phyloP scores from a whole-genome alignment of 805 yeast genomes.

The Kregervanrija fluxuum region DNA sequence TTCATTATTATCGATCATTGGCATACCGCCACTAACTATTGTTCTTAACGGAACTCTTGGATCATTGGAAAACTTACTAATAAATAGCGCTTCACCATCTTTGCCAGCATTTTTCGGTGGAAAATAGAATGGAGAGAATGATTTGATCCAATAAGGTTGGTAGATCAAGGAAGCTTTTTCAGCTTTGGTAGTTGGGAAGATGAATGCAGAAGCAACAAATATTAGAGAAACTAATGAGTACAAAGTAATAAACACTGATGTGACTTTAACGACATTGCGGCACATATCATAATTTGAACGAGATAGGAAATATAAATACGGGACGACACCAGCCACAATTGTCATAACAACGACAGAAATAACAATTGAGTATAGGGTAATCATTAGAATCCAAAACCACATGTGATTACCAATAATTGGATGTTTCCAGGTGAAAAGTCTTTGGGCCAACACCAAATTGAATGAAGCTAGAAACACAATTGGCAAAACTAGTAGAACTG shows the following conservation, averaged over 20 bases:
- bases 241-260: constrained; percentile 37
- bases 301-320: constrained; percentile 49
- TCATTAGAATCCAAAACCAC: constrained; percentile 45
- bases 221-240: constrained; percentile 49
- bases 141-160: constrained; percentile 76
- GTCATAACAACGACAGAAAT: constrained; percentile 59
- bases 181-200: constrained; percentile 45
- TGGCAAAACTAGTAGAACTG: constrained; percentile 50
- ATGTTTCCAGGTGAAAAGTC: constrained; percentile 72
- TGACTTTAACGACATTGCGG: constrained; percentile 46
- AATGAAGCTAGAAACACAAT: constrained; percentile 51
- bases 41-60: constrained; percentile 20
- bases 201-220: constrained; percentile 44
- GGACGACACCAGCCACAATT: constrained; percentile 53
- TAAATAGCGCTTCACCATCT: constrained; percentile 19
- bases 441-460: constrained; percentile 60
- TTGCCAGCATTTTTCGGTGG: constrained; percentile 46
- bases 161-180: constrained; percentile 46
- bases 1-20: constrained; percentile 4
- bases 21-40: constrained; percentile 21
- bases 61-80: constrained; percentile 12
- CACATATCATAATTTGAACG: constrained; percentile 40
- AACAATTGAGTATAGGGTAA: constrained; percentile 45
- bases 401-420: constrained; percentile 57
- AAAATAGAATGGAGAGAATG: constrained; percentile 51